Conservation (phyloP, 768 basidiomycete genomes). For the Ramaria rubella region DNA sequence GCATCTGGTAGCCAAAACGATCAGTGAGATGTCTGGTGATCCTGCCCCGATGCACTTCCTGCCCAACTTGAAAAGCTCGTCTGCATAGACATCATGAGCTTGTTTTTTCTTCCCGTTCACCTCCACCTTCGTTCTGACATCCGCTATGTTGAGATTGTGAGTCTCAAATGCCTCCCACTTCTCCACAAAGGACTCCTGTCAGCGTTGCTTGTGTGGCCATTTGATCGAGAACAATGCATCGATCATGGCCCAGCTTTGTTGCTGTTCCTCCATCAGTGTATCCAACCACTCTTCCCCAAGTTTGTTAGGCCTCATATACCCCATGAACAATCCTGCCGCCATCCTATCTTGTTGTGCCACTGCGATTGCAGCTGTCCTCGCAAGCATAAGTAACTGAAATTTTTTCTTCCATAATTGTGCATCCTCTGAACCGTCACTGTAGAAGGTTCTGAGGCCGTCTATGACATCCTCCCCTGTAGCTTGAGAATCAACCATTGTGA, state of each 20-base stretch:
- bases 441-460: background rate
- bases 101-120: no score
- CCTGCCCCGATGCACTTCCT: background rate
- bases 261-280: background rate
- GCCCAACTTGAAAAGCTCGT: background rate
- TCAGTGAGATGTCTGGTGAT: background rate
- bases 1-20: background rate
- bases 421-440: no score
- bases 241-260: background rate
- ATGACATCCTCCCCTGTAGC: background rate
- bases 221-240: background rate
- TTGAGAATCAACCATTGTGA: background rate
- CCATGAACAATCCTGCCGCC: background rate
- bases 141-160: background rate
- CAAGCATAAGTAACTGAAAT: no score
- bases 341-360: background rate
- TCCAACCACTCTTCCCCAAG: background rate
- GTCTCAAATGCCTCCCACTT: no score
- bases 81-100: background rate
- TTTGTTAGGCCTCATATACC: background rate
- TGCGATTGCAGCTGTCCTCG: no score
- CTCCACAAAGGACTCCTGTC: background rate
- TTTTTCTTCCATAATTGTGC: no score
- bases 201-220: background rate
- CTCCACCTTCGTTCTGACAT: no score